These are phyloP conservation scores for Clausena lansium DNA, from an alignment of 345 rosid genomes.

Conservation along the genomic window DNA sequence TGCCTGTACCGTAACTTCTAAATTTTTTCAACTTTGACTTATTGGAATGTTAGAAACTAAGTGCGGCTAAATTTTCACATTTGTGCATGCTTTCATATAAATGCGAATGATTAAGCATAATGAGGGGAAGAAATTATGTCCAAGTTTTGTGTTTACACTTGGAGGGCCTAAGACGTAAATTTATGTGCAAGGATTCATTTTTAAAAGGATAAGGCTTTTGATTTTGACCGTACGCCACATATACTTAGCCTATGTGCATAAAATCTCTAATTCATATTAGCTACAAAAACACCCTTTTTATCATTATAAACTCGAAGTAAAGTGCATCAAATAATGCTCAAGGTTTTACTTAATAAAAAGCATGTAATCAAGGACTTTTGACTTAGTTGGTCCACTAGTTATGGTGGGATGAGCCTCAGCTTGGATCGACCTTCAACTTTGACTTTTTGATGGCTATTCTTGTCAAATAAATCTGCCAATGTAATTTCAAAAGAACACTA, in stretches of 20 bases:
- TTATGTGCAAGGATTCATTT: background rate
- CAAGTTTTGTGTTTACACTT: slow-evolving; percentile 8
- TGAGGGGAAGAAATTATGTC: background rate
- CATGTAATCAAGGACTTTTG: background rate
- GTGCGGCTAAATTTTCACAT: background rate
- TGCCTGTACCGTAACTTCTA: background rate
- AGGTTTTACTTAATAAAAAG: background rate
- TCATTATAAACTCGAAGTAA: background rate
- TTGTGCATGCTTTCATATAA: slow-evolving; percentile 10
- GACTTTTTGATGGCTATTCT: slow-evolving; percentile 22
- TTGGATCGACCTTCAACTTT: slow-evolving; percentile 11
- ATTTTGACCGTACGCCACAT: slow-evolving; percentile 1
- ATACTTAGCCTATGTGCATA: background rate
- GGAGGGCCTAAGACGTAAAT: slow-evolving; percentile 17
- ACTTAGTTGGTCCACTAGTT: slow-evolving; percentile 26
- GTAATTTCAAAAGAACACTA: background rate
- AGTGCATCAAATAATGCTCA: background rate
- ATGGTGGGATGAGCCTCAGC: slow-evolving; percentile 14
- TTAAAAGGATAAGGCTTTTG: background rate
- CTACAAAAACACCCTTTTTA: background rate
- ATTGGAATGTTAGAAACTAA: background rate
- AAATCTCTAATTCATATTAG: background rate
- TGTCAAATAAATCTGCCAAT: slow-evolving; percentile 41
- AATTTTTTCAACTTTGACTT: background rate
- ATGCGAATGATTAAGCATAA: slow-evolving; percentile 25